A percentile compares a stretch with the other conserved stretches of the same genome.
phyloP scores from a whole-genome alignment of 345 rosid species.

The Bretschneidera sinensis region DNA sequence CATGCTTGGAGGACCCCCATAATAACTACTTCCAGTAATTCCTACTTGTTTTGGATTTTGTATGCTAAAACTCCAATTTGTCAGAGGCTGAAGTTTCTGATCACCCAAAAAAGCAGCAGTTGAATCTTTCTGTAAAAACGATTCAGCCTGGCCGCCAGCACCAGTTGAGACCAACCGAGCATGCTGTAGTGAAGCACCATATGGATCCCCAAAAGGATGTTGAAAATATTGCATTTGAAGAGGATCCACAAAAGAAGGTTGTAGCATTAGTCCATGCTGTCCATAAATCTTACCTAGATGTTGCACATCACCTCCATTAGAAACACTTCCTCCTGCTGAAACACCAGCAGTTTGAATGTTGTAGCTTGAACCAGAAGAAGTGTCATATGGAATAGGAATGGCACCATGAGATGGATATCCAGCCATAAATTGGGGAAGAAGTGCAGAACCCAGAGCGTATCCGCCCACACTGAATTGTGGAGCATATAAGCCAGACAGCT shows the following conservation, averaged over 20 bases:
- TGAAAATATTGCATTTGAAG: constrained; percentile 67
- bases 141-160: constrained; percentile 38
- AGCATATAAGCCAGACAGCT: constrained; percentile 59
- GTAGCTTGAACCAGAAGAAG: constrained; percentile 42
- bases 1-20: constrained; percentile 53
- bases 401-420: constrained; percentile 71
- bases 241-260: constrained; percentile 61
- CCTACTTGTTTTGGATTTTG: constrained; percentile 50
- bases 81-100: constrained; percentile 45
- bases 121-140: constrained; percentile 45
- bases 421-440: constrained; percentile 57
- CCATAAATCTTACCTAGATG: constrained; percentile 45
- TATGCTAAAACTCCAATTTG: constrained; percentile 40
- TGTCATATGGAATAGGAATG: constrained; percentile 54
- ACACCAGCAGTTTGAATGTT: constrained; percentile 28
- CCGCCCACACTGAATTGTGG: constrained; percentile 58
- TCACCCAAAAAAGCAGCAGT: constrained; percentile 39
- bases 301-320: constrained; percentile 34
- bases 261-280: constrained; percentile 44
- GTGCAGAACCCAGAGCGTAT: constrained; percentile 52
- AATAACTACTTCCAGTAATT: constrained; percentile 33
- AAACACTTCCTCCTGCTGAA: constrained; percentile 34
- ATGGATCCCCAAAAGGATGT: constrained; percentile 50
- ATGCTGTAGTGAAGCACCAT: constrained; percentile 47
- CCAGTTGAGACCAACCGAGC: constrained; percentile 29